These are phyloP conservation scores for Yueomyces sinensis DNA, from an alignment of 805 yeast genomes.

Conservation along the genomic window DNA sequence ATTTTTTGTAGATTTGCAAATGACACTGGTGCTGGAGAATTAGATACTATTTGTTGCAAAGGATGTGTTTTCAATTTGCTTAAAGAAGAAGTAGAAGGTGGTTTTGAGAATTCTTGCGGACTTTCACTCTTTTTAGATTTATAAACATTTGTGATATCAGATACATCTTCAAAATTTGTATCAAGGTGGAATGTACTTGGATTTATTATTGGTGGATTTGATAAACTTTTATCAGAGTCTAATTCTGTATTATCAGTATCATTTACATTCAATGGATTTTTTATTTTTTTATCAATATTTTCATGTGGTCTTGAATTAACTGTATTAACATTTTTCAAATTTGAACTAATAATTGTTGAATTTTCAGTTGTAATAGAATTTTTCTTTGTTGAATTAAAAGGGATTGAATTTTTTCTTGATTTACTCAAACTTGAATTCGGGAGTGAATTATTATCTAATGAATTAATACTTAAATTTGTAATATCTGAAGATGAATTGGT, in stretches of 20 bases:
- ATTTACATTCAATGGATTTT: no score
- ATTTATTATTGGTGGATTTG: background rate
- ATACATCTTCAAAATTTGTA: slow-evolving; percentile 17
- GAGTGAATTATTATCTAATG: no score
- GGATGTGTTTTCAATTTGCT: background rate
- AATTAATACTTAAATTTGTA: no score
- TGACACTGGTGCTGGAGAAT: slow-evolving; percentile 4
- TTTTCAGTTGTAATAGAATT: no score
- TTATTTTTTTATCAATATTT: no score
- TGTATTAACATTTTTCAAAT: background rate
- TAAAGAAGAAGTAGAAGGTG: background rate
- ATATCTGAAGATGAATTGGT: no score
- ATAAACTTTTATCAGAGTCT: slow-evolving; percentile 2
- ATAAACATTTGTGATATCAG: slow-evolving; percentile 11
- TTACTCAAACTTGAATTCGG: no score
- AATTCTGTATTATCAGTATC: slow-evolving; percentile 4
- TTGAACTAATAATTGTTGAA: no score
- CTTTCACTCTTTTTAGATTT: background rate
- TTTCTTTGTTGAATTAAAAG: no score
- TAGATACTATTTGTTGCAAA: background rate
- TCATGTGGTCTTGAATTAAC: background rate
- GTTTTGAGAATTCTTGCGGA: background rate
- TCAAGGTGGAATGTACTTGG: slow-evolving; percentile 13
- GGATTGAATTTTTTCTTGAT: no score
- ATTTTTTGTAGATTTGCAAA: background rate